Conservation (phyloP, 1,284 basidiomycete species). For the Neonothopanus nambi region DNA sequence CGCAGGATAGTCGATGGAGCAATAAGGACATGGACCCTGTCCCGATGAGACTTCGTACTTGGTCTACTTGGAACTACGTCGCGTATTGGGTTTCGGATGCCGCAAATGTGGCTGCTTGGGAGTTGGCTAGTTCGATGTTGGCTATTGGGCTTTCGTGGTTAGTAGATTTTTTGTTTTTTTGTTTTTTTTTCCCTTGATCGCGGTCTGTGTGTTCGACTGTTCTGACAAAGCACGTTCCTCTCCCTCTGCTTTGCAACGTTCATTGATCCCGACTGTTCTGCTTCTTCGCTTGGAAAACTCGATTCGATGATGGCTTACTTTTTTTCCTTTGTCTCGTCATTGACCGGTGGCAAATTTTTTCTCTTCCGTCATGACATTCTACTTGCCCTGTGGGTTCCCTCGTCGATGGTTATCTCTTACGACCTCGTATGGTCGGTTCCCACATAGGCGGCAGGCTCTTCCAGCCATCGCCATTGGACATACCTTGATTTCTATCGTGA, state of each 20-base stretch:
- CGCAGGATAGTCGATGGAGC: constrained; percentile 55
- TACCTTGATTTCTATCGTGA: constrained; percentile 41
- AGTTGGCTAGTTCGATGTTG: constrained; percentile 61
- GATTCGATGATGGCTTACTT: not conserved
- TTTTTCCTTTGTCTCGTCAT: not conserved
- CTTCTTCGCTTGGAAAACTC: no score
- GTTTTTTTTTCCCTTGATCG: not conserved
- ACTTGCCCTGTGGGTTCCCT: not conserved
- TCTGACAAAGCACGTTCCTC: not conserved
- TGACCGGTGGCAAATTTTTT: not conserved
- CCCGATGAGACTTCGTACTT: constrained; percentile 55
- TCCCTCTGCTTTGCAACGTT: not conserved
- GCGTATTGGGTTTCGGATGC: constrained; percentile 71
- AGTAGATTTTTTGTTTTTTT: not conserved
- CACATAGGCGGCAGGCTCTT: constrained; percentile 43
- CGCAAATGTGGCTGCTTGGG: constrained; percentile 48
- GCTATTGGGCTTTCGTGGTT: constrained; percentile 67
- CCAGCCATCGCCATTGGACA: constrained; percentile 51
- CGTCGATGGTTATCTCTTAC: not conserved
- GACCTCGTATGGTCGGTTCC: not conserved
- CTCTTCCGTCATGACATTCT: no score
- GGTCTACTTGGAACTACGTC: constrained; percentile 62
- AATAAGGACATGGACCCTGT: constrained; percentile 79
- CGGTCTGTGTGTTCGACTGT: not conserved
- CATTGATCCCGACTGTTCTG: not conserved